Evolutionary conservation across 108 stramenopile species (phyloP), one percentile per base, ranked within the genome.

Genomic region (Conticribra weissflogii): DNA sequence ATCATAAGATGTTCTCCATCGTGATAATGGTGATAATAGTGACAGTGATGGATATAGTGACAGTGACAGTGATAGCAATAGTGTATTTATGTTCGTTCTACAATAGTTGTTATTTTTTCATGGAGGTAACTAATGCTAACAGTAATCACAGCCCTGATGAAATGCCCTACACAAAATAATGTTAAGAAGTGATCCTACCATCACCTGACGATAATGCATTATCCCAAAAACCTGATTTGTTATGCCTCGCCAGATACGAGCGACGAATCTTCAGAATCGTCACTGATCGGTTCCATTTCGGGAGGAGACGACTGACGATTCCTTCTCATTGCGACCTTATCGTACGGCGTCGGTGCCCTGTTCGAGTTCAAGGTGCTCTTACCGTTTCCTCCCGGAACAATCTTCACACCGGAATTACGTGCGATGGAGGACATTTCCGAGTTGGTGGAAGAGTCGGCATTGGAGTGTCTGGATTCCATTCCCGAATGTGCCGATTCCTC

Each of bases 401-500:
- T 16, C 16, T 45, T 45, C 44, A 45, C 44, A 9, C 16, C 15
- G n/a, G 50, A 4, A 51, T 22, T 21, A 16, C 15, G 9, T 41
- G 36, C 50, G 18, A 21, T 22, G 9, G 44, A 45, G 9, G 44
- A 45, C 50, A 21, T 22, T 51, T 51, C 19, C 3, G 59, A 60
- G 59, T 60, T 60, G n/a, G 46, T 50, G 18, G 47, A 49, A 22
- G 62, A 63, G 27, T 2, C 1, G n/a, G 2, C 36, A 5, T 41
- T 41, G 36, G 8, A 5, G 32, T 22, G 32, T 17, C 5, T 17
- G 18, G 52, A 41, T 47, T 18, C 54, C 30, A 61, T 59, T 53
- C 53, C 50, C 36, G 67, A 68, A 25, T 54, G 36, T 47, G 58
- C 41, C 31, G 55, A 57, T 3, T 56, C 64, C 50, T 53, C 54